Conservation (phyloP, 768 basidiomycete genomes). For the Tremella mesenterica region DNA sequence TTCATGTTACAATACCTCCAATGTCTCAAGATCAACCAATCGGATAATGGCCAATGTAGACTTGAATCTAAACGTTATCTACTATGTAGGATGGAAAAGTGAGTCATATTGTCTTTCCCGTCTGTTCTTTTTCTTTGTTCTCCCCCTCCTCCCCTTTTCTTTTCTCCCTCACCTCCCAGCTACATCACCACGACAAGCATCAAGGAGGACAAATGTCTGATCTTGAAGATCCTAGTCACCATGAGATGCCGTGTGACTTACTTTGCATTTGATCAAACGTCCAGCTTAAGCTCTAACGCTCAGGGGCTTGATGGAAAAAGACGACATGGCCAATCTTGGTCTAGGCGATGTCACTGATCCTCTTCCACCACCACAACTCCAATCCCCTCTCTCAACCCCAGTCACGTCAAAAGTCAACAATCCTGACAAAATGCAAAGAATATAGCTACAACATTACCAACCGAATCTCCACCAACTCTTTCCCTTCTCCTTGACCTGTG, state of each 20-base stretch:
- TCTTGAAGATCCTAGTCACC: no score
- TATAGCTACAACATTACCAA: neutral
- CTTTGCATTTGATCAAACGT: no score
- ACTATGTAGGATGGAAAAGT: conserved; percentile 83
- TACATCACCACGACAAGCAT: no score
- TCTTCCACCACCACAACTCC: neutral
- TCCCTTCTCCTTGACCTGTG: neutral
- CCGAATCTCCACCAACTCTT: conserved; percentile 10
- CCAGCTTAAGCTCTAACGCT: no score
- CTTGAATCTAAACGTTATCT: conserved; percentile 67
- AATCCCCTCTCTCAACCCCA: neutral
- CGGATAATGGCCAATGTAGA: conserved; percentile 67
- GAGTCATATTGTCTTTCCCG: no score
- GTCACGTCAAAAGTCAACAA: neutral
- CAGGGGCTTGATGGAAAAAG: conserved; percentile 81
- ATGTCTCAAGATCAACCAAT: conserved; percentile 64
- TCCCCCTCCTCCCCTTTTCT: neutral
- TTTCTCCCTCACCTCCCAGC: no score
- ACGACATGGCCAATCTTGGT: conserved; percentile 79
- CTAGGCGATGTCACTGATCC: conserved; percentile 51
- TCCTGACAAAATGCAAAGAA: conserved; percentile 3
- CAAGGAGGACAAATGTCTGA: no score
- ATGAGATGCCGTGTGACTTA: no score
- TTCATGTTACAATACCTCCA: conserved; percentile 72
- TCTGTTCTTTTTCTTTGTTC: neutral